These are phyloP conservation scores for Kluyveromyces lactis DNA, from an alignment of 805 yeast species.

Conservation along the genomic window DNA sequence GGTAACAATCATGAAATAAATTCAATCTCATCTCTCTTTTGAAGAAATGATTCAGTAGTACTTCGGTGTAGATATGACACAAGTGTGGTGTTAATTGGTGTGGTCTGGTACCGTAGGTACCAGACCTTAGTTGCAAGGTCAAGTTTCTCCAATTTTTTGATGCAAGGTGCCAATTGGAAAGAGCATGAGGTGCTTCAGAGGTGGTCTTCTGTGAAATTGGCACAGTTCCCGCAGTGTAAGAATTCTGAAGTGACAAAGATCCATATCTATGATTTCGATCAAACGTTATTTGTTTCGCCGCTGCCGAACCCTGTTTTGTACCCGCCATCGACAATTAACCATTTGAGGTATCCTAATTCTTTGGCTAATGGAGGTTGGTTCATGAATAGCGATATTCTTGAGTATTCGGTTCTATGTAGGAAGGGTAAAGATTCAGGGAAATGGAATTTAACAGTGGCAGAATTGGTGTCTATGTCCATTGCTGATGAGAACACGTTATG, in stretches of 20 bases:
- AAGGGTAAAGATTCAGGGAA: slow-evolving; percentile 20
- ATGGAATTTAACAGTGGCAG: slow-evolving; percentile 41
- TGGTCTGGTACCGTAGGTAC: no score
- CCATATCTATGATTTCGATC: slow-evolving; percentile 46
- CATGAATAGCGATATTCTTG: slow-evolving; percentile 30
- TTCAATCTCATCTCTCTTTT: no score
- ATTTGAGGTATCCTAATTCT: slow-evolving; percentile 22
- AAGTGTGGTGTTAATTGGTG: no score
- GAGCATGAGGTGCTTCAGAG: slow-evolving; percentile 2
- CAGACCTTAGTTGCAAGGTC: no score
- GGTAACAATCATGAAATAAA: no score
- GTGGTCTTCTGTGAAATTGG: neutral
- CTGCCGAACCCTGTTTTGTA: slow-evolving; percentile 37
- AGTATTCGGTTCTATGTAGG: slow-evolving; percentile 16
- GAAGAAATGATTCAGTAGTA: no score
- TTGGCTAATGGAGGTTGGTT: slow-evolving; percentile 41
- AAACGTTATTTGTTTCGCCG: slow-evolving; percentile 44
- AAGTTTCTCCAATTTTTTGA: no score
- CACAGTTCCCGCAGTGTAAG: neutral
- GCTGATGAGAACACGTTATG: slow-evolving; percentile 31
- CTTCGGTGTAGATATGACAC: no score
- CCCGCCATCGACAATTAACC: slow-evolving; percentile 25
- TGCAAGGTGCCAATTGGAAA: no score
- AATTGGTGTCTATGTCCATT: slow-evolving; percentile 30
- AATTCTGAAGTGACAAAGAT: slow-evolving; percentile 21